Evolutionary conservation across 2,329 filamentous ascomycete genomes (phyloP).

Genomic region (Fonsecaea pugnacius): DNA sequence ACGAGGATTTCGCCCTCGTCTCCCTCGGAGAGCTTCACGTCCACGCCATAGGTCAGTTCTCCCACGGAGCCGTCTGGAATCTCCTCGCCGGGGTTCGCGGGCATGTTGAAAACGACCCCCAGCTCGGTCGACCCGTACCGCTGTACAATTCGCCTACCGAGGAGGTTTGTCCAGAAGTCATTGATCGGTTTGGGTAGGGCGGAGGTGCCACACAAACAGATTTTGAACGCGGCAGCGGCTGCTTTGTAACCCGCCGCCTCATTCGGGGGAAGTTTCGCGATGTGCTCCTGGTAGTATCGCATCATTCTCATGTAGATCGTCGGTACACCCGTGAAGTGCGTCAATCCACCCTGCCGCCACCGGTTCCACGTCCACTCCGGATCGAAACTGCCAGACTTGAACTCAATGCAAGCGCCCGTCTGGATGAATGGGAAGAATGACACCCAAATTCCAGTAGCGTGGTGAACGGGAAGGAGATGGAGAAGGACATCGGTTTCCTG

Average conservation of each 20-base stretch:
- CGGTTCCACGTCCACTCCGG: slow-evolving; percentile 48
- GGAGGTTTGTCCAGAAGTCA: slow-evolving; percentile 55
- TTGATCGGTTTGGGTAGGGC: slow-evolving; percentile 56
- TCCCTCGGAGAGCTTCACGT: slow-evolving; percentile 49
- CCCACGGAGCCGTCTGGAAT: slow-evolving; percentile 42
- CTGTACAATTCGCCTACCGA: slow-evolving; percentile 50
- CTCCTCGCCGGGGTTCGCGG: slow-evolving; percentile 39
- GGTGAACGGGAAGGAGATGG: slow-evolving; percentile 43
- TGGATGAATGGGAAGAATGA: slow-evolving; percentile 46
- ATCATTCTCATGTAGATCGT: slow-evolving; percentile 51
- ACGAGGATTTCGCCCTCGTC: slow-evolving; percentile 56
- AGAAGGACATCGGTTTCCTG: slow-evolving; percentile 43
- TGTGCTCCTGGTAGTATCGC: slow-evolving; percentile 40
- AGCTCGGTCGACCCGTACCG: slow-evolving; percentile 53
- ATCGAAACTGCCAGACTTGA: slow-evolving; percentile 48
- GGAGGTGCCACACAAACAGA: slow-evolving; percentile 46
- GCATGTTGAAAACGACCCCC: slow-evolving; percentile 50
- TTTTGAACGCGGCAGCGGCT: slow-evolving; percentile 43
- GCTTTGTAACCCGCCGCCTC: slow-evolving; percentile 47
- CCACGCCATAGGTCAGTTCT: slow-evolving; percentile 45
- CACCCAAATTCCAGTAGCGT: slow-evolving; percentile 40
- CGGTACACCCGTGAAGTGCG: slow-evolving; percentile 50
- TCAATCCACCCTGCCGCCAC: slow-evolving; percentile 42
- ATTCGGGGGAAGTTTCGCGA: slow-evolving; percentile 30
- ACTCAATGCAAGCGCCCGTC: slow-evolving; percentile 49